Conservation (phyloP, 345 rosid species). For the Boechera divaricarpa region DNA sequence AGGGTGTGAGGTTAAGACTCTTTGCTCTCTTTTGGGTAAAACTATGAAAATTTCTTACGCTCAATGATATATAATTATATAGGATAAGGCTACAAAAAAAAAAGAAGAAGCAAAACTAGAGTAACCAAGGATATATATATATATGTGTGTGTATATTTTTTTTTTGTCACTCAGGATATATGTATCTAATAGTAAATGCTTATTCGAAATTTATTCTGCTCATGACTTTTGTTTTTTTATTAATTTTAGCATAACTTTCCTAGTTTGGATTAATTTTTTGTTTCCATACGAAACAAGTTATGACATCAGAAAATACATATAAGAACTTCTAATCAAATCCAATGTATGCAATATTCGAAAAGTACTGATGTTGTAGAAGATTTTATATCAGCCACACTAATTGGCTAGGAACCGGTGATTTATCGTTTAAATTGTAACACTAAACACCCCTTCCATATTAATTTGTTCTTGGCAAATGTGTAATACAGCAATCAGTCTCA, state of each 20-base stretch:
- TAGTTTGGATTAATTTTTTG: background rate
- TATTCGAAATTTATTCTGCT: background rate
- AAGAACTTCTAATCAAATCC: background rate
- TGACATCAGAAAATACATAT: background rate
- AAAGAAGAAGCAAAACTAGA: too few relatives aligned
- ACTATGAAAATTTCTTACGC: constrained; percentile 22
- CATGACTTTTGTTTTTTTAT: background rate
- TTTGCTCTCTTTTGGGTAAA: constrained; percentile 37
- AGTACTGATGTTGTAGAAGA: constrained; percentile 3
- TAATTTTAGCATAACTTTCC: background rate
- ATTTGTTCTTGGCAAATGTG: too few relatives aligned
- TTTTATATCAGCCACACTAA: background rate
- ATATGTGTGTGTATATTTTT: too few relatives aligned
- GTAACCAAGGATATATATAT: too few relatives aligned
- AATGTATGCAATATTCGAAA: background rate
- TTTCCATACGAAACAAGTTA: background rate
- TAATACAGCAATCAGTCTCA: too few relatives aligned
- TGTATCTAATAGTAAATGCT: background rate
- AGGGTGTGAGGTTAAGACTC: constrained; percentile 37
- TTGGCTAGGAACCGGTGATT: background rate
- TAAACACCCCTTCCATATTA: too few relatives aligned
- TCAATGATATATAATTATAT: background rate
- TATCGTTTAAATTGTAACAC: too few relatives aligned
- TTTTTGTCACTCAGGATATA: background rate
- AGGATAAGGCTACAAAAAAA: too few relatives aligned